phyloP scores from a whole-genome alignment of 73 alveolate genomes.

The Stentor roeselii region DNA sequence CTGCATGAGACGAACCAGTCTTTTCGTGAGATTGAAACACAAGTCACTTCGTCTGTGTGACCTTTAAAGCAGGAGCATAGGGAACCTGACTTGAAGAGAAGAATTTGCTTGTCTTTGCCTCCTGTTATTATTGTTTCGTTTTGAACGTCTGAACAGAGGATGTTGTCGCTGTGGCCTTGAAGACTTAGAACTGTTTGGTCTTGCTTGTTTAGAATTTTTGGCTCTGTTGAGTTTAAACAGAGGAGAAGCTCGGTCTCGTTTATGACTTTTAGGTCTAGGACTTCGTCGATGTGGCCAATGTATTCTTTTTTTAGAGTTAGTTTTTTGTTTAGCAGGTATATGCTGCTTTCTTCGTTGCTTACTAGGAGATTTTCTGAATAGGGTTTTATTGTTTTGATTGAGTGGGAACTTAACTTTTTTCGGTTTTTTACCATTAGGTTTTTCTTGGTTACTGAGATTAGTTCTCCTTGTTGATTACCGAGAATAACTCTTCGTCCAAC shows the following conservation, averaged over 20 bases:
- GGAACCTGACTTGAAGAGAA: constrained; percentile 77
- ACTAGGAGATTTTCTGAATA: not conserved
- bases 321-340: not conserved
- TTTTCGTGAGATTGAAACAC: constrained; percentile 66
- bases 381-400: not conserved
- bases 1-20: constrained; percentile 68
- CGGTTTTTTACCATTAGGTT: not conserved
- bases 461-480: not conserved
- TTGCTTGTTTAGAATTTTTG: constrained; percentile 33
- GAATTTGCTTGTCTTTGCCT: constrained; percentile 84
- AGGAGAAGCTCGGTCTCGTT: constrained; percentile 33
- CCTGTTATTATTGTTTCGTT: constrained; percentile 76
- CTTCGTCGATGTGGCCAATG: constrained; percentile 50
- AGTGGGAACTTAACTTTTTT: not conserved
- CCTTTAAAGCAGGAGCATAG: constrained; percentile 72
- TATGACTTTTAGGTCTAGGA: constrained; percentile 35
- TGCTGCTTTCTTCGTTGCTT: not conserved
- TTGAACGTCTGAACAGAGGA: constrained; percentile 70
- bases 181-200: constrained; percentile 14
- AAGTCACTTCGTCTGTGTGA: constrained; percentile 79
- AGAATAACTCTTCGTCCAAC: not conserved
- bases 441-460: not conserved
- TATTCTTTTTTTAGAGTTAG: constrained; percentile 30
- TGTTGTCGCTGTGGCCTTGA: constrained; percentile 92
- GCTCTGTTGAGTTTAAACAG: constrained; percentile 36